Evolutionary conservation across 805 yeast species (phyloP).

Genomic region (Pachysolen tannophilus): DNA sequence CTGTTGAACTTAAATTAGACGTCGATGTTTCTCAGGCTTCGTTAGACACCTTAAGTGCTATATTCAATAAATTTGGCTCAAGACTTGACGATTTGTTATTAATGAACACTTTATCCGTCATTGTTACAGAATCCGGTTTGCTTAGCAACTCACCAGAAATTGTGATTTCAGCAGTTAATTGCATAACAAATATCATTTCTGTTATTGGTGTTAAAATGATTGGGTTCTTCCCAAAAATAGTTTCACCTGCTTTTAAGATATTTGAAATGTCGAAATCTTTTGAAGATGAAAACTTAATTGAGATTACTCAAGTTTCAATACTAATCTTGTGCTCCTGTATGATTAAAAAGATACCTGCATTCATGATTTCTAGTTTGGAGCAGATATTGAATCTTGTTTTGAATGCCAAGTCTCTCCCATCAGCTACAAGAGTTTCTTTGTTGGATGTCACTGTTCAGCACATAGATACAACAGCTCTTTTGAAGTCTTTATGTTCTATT

Average conservation of each 20-base stretch:
- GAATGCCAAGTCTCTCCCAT: constrained; percentile 50
- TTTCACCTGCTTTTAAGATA: constrained; percentile 63
- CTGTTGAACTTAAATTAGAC: constrained; percentile 27
- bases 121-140: constrained; percentile 46
- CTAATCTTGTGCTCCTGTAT: constrained; percentile 66
- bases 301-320: constrained; percentile 51
- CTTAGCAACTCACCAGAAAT: constrained; percentile 43
- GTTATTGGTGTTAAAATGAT: constrained; percentile 80
- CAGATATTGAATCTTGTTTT: constrained; percentile 55
- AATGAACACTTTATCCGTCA: constrained; percentile 38
- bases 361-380: constrained; percentile 61
- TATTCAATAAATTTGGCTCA: constrained; percentile 57
- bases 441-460: constrained; percentile 55
- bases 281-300: constrained; percentile 14
- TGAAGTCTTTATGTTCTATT: constrained; percentile 51
- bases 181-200: constrained; percentile 61
- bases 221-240: constrained; percentile 76
- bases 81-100: constrained; percentile 39
- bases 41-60: constrained; percentile 55
- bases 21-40: constrained; percentile 58
- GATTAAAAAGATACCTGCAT: constrained; percentile 78
- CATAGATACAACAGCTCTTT: constrained; percentile 55
- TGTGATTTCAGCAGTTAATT: constrained; percentile 64
- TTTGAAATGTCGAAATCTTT: constrained; percentile 31
- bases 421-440: constrained; percentile 51